Evolutionary conservation across 2,329 filamentous ascomycete species (phyloP).

Genomic region (Xylaria sp.): DNA sequence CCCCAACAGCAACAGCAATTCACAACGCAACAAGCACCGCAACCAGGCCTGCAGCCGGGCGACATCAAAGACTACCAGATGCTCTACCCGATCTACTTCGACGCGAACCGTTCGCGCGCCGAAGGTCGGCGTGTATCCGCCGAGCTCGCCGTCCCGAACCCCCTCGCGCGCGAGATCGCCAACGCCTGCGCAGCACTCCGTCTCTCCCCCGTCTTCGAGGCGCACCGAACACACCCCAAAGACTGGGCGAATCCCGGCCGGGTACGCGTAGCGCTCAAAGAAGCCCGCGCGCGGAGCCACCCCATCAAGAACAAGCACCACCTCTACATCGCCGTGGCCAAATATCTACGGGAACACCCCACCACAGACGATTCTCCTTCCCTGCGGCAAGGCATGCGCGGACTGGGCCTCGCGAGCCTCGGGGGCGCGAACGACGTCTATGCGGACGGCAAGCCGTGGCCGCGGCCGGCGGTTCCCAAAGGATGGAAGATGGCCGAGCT

Average conservation of each 20-base stretch:
- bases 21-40: conserved; percentile 47
- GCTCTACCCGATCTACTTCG: conserved; percentile 97
- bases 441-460: conserved; percentile 73
- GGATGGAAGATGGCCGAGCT: conserved; percentile 92
- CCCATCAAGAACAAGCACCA: conserved; percentile 84
- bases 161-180: conserved; percentile 88
- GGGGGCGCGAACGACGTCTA: conserved; percentile 70
- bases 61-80: conserved; percentile 83
- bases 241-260: conserved; percentile 98
- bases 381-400: conserved; percentile 60
- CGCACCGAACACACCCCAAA: conserved; percentile 91
- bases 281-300: conserved; percentile 38
- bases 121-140: conserved; percentile 83
- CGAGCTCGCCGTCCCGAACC: conserved; percentile 81
- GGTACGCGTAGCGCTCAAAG: conserved; percentile 81
- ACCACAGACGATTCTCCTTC: conserved; percentile 76
- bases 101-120: conserved; percentile 76
- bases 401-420: conserved; percentile 65
- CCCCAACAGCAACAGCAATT: conserved; percentile 32
- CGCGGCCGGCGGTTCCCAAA: conserved; percentile 78
- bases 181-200: conserved; percentile 82
- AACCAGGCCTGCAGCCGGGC: conserved; percentile 58
- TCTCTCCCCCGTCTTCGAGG: conserved; percentile 83
- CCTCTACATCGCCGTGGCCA: conserved; percentile 82
- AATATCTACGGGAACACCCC: conserved; percentile 81